Percentiles rank a stretch among this genome's conserved stretches.
Conservation (phyloP, 2,329 filamentous ascomycete species). For the Fusarium succisae region DNA sequence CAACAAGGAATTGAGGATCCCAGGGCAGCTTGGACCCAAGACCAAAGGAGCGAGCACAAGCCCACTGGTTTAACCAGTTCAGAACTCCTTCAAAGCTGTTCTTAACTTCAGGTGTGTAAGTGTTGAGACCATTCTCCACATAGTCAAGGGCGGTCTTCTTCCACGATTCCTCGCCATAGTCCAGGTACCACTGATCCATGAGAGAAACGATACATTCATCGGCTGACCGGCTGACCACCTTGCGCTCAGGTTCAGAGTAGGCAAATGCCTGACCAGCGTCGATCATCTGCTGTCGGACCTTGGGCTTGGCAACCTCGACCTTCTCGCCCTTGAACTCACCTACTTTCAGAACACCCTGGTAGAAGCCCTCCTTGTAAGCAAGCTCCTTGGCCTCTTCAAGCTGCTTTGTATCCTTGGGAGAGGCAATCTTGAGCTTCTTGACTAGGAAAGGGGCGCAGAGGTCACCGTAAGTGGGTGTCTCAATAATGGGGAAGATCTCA, state of each 20-base stretch:
- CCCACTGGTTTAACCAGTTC: slow-evolving; percentile 95
- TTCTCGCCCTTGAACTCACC: slow-evolving; percentile 89
- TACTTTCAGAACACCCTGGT: slow-evolving; percentile 89
- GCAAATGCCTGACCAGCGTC: slow-evolving; percentile 83
- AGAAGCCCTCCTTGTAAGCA: slow-evolving; percentile 97
- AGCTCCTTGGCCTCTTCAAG: slow-evolving; percentile 94
- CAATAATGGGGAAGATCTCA: slow-evolving; percentile 88
- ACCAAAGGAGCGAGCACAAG: slow-evolving; percentile 90
- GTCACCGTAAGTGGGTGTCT: slow-evolving; percentile 88
- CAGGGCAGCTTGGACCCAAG: slow-evolving; percentile 94
- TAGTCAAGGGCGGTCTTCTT: slow-evolving; percentile 77
- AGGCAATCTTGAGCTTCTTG: slow-evolving; percentile 94
- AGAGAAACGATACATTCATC: slow-evolving; percentile 94
- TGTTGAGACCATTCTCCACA: slow-evolving; percentile 78
- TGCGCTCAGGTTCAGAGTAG: slow-evolving; percentile 92
- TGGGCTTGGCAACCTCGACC: slow-evolving; percentile 86
- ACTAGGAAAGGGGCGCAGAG: slow-evolving; percentile 84
- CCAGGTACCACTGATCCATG: slow-evolving; percentile 97
- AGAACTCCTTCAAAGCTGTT: slow-evolving; percentile 86
- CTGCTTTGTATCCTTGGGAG: slow-evolving; percentile 90
- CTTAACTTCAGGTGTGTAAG: slow-evolving; percentile 80
- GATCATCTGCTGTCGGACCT: slow-evolving; percentile 81
- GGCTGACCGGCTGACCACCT: slow-evolving; percentile 87
- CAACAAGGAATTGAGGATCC: slow-evolving; percentile 90
- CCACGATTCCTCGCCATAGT: slow-evolving; percentile 94